These are phyloP conservation scores for Hondaea fermentalgiana DNA, from an alignment of 108 stramenopile species.

Conservation along the genomic window DNA sequence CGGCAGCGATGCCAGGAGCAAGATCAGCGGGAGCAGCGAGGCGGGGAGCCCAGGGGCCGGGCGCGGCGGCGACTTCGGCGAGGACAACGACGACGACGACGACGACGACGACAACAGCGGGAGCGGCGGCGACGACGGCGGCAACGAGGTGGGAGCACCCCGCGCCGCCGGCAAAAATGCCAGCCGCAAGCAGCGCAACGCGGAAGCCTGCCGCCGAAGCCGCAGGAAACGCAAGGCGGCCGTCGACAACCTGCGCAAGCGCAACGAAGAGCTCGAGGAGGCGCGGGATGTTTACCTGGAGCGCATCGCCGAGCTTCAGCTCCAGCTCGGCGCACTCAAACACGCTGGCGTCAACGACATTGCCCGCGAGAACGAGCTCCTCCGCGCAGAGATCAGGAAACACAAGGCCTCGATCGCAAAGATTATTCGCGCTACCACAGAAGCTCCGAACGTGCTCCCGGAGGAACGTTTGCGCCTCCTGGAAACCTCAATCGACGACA, in stretches of 20 bases:
- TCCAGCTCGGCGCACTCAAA: background rate
- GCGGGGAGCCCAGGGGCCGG: too few relatives aligned
- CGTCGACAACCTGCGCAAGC: background rate
- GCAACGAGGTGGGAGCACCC: background rate
- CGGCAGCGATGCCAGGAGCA: too few relatives aligned
- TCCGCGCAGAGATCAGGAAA: conserved; percentile 5
- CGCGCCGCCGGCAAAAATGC: background rate
- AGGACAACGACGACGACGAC: too few relatives aligned
- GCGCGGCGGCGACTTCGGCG: too few relatives aligned
- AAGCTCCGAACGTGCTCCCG: background rate
- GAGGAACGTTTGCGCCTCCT: background rate
- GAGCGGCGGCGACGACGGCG: background rate
- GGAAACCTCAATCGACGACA: background rate
- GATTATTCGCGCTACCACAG: background rate
- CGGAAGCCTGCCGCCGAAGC: background rate
- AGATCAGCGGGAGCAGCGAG: too few relatives aligned
- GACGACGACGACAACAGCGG: background rate
- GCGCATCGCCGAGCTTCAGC: conserved; percentile 5
- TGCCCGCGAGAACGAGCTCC: background rate
- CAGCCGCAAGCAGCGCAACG: background rate
- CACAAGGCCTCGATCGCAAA: background rate
- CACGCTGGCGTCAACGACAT: background rate
- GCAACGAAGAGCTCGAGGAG: background rate
- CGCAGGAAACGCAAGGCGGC: background rate
- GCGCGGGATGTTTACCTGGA: background rate